Base-by-base conservation (phyloP, 345 rosid genomes). In the Populus alba region DNA sequence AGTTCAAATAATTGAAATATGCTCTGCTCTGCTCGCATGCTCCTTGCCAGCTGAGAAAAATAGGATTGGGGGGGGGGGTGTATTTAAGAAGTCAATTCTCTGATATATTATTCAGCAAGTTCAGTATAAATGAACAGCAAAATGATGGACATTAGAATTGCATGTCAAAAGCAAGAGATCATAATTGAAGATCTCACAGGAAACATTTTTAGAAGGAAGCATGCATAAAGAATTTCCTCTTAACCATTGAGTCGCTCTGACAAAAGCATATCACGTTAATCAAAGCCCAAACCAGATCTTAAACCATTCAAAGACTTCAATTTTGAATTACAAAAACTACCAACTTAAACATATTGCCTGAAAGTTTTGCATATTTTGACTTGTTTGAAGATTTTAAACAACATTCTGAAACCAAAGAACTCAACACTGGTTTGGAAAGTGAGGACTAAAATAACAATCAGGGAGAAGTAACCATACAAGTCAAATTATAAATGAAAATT, bases 1-100 rank as follows among this genome's bases (percentile, higher is more conserved):
- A 96, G 80, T 83, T 91, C 97, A 82, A 89, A 94, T 47, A 87
- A 51, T 68, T 80, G 79, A 74, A 92, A 80, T 74, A 80, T 67
- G 59, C 78, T 90, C 71, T 84, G 90, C 82, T 83, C 91, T 2
- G 86, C 83, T 47, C 87, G 88, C 86, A 85, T 94, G 88, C 87
- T 89, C 83, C 82, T 83, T 79, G 88, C 89, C 45, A 94, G 88
- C 98, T 94, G 86, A 74, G 88, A 75, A 55, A 53, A 4, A 57
- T 33, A 43, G 41, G 65, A 37, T 41, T 3, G 11, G 1, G 11
- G 1, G 11, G 1, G 49, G 81, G 12, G 35, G 43, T 31, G 74
- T n/a, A n/a, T 79, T 78, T 57, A 79, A 62, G 38, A 33, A 74
- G 70, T 75, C 22, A 70, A 33, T 18, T 67, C 45, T 17, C 70